Percentiles rank a stretch among this genome's conserved stretches.
Evolutionary conservation across 2,329 filamentous ascomycete genomes (phyloP).

Genomic region (Alternaria tenuissima): DNA sequence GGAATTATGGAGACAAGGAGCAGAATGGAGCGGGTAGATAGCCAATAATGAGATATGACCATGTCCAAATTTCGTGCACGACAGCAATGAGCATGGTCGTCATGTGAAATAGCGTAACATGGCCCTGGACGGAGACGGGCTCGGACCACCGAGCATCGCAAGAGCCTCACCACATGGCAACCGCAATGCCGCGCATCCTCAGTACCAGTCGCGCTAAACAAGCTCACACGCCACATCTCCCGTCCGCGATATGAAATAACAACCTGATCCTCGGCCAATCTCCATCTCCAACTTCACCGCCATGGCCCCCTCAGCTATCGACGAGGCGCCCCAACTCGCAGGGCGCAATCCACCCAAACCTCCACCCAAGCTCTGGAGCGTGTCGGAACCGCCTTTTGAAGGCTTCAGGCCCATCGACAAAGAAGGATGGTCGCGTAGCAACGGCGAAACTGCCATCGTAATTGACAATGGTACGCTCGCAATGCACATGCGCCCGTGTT

Average conservation of each 20-base stretch:
- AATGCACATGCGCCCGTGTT: conserved; percentile 4
- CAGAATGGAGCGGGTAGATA: neutral
- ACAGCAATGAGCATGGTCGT: neutral
- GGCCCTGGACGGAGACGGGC: conserved; percentile 26
- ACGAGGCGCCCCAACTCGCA: conserved; percentile 51
- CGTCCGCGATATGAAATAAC: conserved; percentile 39
- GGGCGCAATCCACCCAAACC: conserved; percentile 62
- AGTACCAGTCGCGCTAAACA: conserved; percentile 27
- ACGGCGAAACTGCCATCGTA: conserved; percentile 76
- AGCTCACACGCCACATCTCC: conserved; percentile 21
- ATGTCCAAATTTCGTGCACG: neutral
- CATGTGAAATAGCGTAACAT: conserved; percentile 6
- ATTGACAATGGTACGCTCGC: conserved; percentile 86
- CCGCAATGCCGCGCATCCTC: conserved; percentile 24
- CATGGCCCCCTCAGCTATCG: conserved; percentile 50
- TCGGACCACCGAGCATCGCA: conserved; percentile 30
- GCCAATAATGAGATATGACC: conserved; percentile 10
- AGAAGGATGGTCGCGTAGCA: conserved; percentile 76
- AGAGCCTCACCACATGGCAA: conserved; percentile 28
- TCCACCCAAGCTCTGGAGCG: conserved; percentile 60
- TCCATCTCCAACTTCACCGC: conserved; percentile 19
- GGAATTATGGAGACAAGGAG: neutral
- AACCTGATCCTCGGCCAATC: conserved; percentile 13
- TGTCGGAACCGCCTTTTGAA: conserved; percentile 68
- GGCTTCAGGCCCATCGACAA: conserved; percentile 65